These are phyloP conservation scores for Marasmius tenuissimus DNA, from an alignment of 1,284 basidiomycete genomes.

Conservation along the genomic window DNA sequence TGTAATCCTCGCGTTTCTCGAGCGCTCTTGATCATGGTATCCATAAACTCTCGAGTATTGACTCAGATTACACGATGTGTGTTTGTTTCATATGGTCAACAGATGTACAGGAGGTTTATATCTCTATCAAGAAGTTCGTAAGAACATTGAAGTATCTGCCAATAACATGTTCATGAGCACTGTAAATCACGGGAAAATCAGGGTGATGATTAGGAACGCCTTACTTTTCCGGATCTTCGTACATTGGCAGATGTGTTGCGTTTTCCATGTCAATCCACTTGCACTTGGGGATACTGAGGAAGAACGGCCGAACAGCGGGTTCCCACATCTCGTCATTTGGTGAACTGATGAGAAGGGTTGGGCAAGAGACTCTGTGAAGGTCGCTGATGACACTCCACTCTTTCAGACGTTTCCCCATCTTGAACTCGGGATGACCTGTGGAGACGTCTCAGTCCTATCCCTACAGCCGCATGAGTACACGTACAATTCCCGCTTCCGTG, in stretches of 20 bases:
- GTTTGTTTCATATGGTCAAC: no score
- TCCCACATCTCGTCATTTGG: constrained; percentile 9
- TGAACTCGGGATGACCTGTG: constrained; percentile 7
- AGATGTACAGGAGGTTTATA: not conserved
- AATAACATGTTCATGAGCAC: not conserved
- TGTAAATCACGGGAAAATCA: not conserved
- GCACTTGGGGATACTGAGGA: constrained; percentile 3
- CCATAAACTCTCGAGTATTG: no score
- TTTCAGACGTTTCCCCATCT: constrained; percentile 1
- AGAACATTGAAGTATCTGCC: not conserved
- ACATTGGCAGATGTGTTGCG: constrained; percentile 7
- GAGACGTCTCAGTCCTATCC: not conserved
- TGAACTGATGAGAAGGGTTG: constrained; percentile 8
- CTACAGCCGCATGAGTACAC: not conserved
- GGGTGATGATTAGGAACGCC: not conserved
- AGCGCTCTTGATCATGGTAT: no score
- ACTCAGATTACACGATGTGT: no score
- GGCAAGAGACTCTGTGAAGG: constrained; percentile 1
- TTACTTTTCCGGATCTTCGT: constrained; percentile 8
- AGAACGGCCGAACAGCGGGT: constrained; percentile 7
- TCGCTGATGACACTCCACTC: constrained; percentile 2
- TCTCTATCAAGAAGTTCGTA: not conserved
- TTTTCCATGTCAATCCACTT: constrained; percentile 9
- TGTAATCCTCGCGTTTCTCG: not conserved
- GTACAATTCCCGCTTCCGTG: constrained; percentile 1